These are phyloP conservation scores for Eucalyptus pauciflora DNA, from an alignment of 345 rosid genomes.

Conservation along the genomic window DNA sequence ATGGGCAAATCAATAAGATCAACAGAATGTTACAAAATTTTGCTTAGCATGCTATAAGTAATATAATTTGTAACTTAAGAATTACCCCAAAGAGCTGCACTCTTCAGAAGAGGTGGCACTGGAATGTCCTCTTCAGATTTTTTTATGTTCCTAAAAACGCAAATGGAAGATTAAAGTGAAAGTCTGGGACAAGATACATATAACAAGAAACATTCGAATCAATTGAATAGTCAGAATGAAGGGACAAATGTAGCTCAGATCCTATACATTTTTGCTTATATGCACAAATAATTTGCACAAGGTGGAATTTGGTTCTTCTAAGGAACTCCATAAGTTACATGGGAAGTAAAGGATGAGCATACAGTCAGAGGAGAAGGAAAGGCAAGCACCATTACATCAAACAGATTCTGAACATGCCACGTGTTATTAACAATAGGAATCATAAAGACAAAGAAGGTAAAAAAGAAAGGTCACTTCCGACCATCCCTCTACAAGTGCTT, in stretches of 20 bases:
- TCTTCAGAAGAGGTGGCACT: constrained; percentile 77
- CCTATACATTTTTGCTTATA: not conserved
- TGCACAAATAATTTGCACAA: not conserved
- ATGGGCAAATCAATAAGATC: not conserved
- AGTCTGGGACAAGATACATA: not conserved
- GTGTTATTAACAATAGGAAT: not conserved
- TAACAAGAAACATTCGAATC: not conserved
- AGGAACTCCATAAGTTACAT: not conserved
- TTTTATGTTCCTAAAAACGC: constrained; percentile 41
- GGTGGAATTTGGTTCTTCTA: not conserved
- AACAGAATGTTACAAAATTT: not conserved
- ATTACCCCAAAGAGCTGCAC: constrained; percentile 96
- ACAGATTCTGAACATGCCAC: not conserved
- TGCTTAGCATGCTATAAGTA: not conserved
- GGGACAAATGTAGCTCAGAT: not conserved
- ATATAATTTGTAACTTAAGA: not conserved
- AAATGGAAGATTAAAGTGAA: not conserved
- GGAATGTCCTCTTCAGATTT: constrained; percentile 84
- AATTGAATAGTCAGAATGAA: not conserved
- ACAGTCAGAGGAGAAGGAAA: not conserved
- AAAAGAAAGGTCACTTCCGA: not conserved
- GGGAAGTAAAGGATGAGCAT: not conserved
- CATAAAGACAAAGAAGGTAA: not conserved
- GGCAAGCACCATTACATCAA: not conserved
- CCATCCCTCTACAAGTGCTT: not conserved